phyloP scores from a whole-genome alignment of 495 filamentous ascomycete species.

The Aspergillus egyptiacus region DNA sequence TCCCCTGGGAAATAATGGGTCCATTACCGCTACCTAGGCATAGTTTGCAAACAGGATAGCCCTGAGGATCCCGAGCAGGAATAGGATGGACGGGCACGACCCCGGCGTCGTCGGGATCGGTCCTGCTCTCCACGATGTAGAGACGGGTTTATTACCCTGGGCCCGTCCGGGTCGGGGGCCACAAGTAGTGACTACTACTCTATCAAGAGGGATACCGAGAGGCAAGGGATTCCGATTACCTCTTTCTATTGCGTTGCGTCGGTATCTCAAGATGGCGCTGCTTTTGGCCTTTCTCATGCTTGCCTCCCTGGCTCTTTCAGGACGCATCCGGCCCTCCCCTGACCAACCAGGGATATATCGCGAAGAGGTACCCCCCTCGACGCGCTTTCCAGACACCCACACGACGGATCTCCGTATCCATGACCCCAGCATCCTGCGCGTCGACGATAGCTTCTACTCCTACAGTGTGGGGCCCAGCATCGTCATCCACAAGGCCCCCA shows the following conservation, averaged over 20 bases:
- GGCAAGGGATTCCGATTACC: background rate
- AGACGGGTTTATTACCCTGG: slow-evolving; percentile 4
- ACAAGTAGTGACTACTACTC: background rate
- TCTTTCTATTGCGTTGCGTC: background rate
- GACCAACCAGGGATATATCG: background rate
- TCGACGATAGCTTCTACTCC: slow-evolving; percentile 31
- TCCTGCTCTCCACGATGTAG: background rate
- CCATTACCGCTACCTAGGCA: background rate
- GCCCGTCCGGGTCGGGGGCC: background rate
- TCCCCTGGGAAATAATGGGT: slow-evolving; percentile 1
- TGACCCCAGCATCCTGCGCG: slow-evolving; percentile 36
- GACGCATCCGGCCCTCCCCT: background rate
- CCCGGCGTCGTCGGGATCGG: background rate
- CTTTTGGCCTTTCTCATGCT: slow-evolving; percentile 1
- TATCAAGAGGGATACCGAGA: background rate
- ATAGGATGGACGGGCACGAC: background rate
- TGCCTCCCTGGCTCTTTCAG: background rate
- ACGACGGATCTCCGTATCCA: slow-evolving; percentile 33
- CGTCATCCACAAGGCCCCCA: slow-evolving; percentile 29
- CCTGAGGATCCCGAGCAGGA: background rate
- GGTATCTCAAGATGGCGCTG: slow-evolving; percentile 7
- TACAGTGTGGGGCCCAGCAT: slow-evolving; percentile 36
- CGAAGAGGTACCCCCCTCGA: background rate
- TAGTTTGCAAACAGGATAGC: background rate
- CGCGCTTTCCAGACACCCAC: slow-evolving; percentile 22